Percentiles rank a stretch among this genome's conserved stretches.
Conservation (phyloP, 2,329 filamentous ascomycete species). For the Trichoderma asperellum region DNA sequence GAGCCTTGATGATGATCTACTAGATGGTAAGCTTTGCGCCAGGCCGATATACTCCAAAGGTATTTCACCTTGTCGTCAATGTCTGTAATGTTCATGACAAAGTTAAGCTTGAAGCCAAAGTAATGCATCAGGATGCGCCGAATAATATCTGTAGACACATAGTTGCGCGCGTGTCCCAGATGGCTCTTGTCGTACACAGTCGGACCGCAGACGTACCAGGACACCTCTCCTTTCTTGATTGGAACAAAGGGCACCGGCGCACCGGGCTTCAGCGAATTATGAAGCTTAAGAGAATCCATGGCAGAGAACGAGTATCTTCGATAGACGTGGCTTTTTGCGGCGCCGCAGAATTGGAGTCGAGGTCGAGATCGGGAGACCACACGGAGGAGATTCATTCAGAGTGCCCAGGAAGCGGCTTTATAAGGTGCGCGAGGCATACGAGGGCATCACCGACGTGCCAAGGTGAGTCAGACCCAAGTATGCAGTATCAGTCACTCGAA, state of each 20-base stretch:
- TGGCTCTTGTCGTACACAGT: conserved; percentile 84
- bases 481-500: not conserved
- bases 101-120: conserved; percentile 80
- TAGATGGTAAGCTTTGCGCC: not conserved
- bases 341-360: conserved; percentile 37
- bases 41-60: not conserved
- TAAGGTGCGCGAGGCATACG: conserved; percentile 23
- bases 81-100: conserved; percentile 93
- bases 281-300: conserved; percentile 69
- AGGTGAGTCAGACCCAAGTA: conserved; percentile 30
- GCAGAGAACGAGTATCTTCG: conserved; percentile 44
- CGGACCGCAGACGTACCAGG: conserved; percentile 89
- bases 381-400: conserved; percentile 46
- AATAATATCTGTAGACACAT: conserved; percentile 88
- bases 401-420: conserved; percentile 26
- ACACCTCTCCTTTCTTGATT: conserved; percentile 70
- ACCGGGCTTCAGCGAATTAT: conserved; percentile 76
- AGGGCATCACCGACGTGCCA: conserved; percentile 18
- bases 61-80: conserved; percentile 69
- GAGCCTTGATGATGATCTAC: conserved; percentile 63
- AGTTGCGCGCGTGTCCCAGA: conserved; percentile 83
- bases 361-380: conserved; percentile 38
- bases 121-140: conserved; percentile 81
- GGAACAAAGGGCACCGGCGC: conserved; percentile 75
- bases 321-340: conserved; percentile 37